Percentiles rank a stretch among this genome's conserved stretches.
Conservation (phyloP, 192 early-diverging fungal species). For the Rhizoclosmatium globosum region DNA sequence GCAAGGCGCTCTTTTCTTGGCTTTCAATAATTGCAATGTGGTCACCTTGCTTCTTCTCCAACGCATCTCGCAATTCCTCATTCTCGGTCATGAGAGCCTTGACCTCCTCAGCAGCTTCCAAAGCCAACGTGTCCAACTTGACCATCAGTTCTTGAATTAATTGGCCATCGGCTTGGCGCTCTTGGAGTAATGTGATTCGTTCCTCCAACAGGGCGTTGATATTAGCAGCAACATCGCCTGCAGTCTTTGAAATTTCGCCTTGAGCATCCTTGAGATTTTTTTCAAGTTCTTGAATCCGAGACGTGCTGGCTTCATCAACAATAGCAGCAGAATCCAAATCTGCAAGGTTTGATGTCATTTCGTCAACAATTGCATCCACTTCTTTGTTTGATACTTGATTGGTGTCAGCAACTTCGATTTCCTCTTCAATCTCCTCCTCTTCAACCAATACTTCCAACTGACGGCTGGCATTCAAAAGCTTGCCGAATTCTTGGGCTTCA, state of each 20-base stretch:
- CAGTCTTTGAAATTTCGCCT: constrained; percentile 5
- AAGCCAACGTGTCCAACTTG: background rate
- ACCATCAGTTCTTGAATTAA: background rate
- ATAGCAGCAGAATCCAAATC: background rate
- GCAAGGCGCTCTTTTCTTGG: background rate
- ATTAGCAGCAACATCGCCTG: constrained; percentile 15
- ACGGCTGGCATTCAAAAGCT: background rate
- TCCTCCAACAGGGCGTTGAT: background rate
- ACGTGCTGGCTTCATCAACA: background rate
- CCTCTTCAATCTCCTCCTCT: background rate
- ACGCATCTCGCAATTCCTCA: background rate
- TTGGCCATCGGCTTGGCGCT: background rate
- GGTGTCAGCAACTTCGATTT: background rate
- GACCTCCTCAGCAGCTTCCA: background rate
- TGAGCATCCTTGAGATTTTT: background rate
- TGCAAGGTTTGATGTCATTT: background rate
- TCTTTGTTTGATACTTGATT: background rate
- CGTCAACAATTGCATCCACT: background rate
- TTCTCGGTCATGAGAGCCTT: background rate
- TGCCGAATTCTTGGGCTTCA: background rate
- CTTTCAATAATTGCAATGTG: background rate
- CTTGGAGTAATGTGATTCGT: background rate
- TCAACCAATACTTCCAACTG: background rate
- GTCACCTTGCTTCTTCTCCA: background rate
- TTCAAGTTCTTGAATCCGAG: constrained; percentile 17